Base-by-base conservation (phyloP, 768 basidiomycete species). In the Epithele typhae region DNA sequence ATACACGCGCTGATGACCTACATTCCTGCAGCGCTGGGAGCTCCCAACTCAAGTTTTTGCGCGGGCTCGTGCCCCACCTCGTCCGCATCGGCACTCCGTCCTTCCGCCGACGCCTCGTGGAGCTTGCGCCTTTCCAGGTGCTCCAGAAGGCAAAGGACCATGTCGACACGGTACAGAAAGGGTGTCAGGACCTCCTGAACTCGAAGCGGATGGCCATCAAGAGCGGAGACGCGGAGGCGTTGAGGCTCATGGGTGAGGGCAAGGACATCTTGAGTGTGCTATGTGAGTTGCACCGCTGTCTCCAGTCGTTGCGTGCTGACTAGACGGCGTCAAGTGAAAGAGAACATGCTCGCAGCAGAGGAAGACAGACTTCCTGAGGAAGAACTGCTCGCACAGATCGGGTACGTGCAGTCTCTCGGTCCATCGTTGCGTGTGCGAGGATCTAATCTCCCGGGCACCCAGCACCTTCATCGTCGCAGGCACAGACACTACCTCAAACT, bases 81-180 rank as follows among this genome's bases (percentile, higher is more conserved):
- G 17, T 22, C 39, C 24, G 43, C 60, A 0, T 42, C 53, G 73
- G 30, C 54, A 7, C 27, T 14, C 8, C 27, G 27, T 30, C 8
- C 8, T 7, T 67, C 14, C 59, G 65, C 21, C 61, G 55, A 30
- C 10, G 72, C 0, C 57, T 72, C 1, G 54, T 64, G 37, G 25
- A 59, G 14, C 45, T 68, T 9, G 17, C 21, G 3, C 75, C 73
- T 1, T 64, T 56, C 44, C 55, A 56, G 40, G 43, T 54, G 3
- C 32, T 72, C 4, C 67, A 66, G 12, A 43, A 53, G 3, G 32
- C 74, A 11, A 56, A 66, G 41, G 62, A 65, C 14, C 59, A 72
- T 15, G 47, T 66, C 0, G 65, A 69, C 34, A 52, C 62, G 2
- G 59, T 77, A 58, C 55, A 71, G 19, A 46, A 59, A 6, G 63